Base-by-base conservation (phyloP, 192 early-diverging fungal species). In the Spizellomyces sp. region DNA sequence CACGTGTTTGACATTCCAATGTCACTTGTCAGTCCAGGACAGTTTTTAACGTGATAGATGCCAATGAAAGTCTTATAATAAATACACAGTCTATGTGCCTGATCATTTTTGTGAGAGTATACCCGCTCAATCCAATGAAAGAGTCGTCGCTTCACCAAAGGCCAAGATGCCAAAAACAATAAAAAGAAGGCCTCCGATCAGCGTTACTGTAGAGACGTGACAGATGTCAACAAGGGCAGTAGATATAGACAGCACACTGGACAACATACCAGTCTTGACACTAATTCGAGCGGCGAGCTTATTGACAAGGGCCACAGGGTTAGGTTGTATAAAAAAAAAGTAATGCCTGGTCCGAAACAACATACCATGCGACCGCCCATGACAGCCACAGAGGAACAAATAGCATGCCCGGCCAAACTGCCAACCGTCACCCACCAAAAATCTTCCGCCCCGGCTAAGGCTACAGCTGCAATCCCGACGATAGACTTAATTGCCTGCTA, bases 331-430 rank as follows among this genome's bases (percentile, higher is more conserved):
- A 5, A 62, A 58, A 50, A 43, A 41, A 27, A 21, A 17, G 10
- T 14, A 44, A 21, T 36, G 3, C 0, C 27, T 3, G 3, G 27
- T 36, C 27, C 27, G 27, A n/a, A 44, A 12, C 9, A 41, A 63
- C 56, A 1, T 68, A 88, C 80, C 79, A 98, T 87, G 67, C 90
- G 88, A 9, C 98, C 98, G 73, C 96, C 96, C 43, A 98, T 75
- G 5, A 99, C 98, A 4, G 98, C 98, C 44, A 96, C 72, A 42
- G 88, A 90, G 42, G 95, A 93, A 78, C 98, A 99, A 55, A 96
- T 77, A 22, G 91, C 84, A 81, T 99, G 98, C 17, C 98, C 98
- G 57, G 90, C 72, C 15, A 98, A 85, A 6, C 90, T 90, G 47
- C 98, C 96, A 27, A 93, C 68, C 0, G 92, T 90, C 60, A 99